These are phyloP conservation scores for Mycena crocata DNA, from an alignment of 768 basidiomycete species.

Conservation along the genomic window DNA sequence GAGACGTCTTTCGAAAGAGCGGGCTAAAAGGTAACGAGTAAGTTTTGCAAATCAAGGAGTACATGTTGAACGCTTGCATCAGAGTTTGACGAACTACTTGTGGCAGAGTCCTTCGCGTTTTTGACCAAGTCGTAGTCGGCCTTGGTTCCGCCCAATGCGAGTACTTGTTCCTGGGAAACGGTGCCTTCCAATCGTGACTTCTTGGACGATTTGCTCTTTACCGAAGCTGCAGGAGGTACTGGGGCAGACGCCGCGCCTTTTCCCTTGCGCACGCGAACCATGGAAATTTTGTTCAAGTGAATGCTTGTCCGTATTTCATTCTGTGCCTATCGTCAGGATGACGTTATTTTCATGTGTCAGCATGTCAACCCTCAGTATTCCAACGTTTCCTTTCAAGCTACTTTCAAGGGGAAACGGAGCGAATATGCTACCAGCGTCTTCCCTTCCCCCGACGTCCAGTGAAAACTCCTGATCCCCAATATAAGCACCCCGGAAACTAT, in stretches of 20 bases:
- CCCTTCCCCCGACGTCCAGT: too few relatives aligned
- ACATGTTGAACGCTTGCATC: conserved; percentile 43
- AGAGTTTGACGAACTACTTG: conserved; percentile 40
- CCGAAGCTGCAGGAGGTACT: conserved; percentile 11
- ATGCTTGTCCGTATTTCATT: conserved; percentile 17
- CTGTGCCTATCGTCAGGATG: background rate
- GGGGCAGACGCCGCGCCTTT: conserved; percentile 32
- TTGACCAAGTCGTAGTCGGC: conserved; percentile 60
- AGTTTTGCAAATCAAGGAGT: background rate
- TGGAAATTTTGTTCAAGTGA: conserved; percentile 19
- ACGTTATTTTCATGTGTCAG: too few relatives aligned
- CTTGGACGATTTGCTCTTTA: conserved; percentile 26
- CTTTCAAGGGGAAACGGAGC: too few relatives aligned
- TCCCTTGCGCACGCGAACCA: conserved; percentile 41
- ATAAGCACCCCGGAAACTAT: too few relatives aligned
- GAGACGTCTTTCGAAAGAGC: conserved; percentile 57
- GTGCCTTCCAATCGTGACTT: conserved; percentile 29
- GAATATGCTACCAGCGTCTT: too few relatives aligned
- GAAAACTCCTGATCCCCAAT: too few relatives aligned
- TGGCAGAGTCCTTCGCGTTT: conserved; percentile 47
- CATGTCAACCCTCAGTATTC: too few relatives aligned
- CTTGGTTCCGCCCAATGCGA: conserved; percentile 59
- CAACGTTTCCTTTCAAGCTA: too few relatives aligned
- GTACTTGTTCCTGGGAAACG: conserved; percentile 47
- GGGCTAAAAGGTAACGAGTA: conserved; percentile 43